Conservation (phyloP, 495 filamentous ascomycete genomes). For the Penicillium flavigenum region DNA sequence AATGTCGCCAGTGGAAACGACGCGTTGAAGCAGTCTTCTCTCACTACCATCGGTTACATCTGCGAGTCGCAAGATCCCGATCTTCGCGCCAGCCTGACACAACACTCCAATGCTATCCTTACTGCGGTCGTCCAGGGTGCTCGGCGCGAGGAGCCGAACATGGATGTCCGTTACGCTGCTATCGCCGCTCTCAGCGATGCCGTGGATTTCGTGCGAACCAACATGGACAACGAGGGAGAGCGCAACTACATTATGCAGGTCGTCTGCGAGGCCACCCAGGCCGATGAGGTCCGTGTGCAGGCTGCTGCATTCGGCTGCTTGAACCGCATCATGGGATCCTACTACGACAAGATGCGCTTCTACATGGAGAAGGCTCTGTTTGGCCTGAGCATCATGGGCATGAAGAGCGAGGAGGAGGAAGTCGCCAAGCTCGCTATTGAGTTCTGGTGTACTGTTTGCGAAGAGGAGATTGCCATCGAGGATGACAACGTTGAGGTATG, state of each 20-base stretch:
- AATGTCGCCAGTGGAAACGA: conserved; percentile 85
- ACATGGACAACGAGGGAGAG: conserved; percentile 98
- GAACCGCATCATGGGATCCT: conserved; percentile 96
- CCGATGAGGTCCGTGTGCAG: conserved; percentile 82
- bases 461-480: conserved; percentile 95
- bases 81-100: conserved; percentile 73
- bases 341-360: conserved; percentile 99
- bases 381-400: conserved; percentile 96
- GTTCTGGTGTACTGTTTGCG: conserved; percentile 99
- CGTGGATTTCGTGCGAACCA: conserved; percentile 95
- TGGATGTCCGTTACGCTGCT: conserved; percentile 85
- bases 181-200: conserved; percentile 93
- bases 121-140: conserved; percentile 97
- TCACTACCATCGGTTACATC: conserved; percentile 94
- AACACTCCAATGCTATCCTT: conserved; percentile 94
- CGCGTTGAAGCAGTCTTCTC: conserved; percentile 87
- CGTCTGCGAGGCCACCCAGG: conserved; percentile 97
- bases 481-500: conserved; percentile 88
- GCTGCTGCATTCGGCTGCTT: conserved; percentile 94
- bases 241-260: conserved; percentile 99
- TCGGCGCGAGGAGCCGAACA: conserved; percentile 88
- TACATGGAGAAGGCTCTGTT: conserved; percentile 99
- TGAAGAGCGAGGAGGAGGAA: conserved; percentile 97
- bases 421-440: conserved; percentile 97
- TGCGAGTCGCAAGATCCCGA: conserved; percentile 93